These are phyloP conservation scores for Marasmius sp. DNA, from an alignment of 1,284 basidiomycete genomes.

Conservation along the genomic window DNA sequence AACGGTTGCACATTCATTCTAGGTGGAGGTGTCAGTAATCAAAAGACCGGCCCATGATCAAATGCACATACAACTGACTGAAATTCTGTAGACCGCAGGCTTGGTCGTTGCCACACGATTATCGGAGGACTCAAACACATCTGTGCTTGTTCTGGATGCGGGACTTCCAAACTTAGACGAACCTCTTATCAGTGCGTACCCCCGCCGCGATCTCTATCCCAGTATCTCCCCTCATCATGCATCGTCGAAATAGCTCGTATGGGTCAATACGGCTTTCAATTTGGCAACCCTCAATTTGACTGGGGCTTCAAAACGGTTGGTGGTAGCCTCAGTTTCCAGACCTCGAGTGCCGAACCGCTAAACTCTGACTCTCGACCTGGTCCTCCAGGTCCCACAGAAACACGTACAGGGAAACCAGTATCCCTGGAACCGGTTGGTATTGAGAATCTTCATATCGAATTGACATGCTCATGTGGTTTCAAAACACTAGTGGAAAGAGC, in stretches of 20 bases:
- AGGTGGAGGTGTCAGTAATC: slow-evolving; percentile 9
- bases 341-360: not conserved
- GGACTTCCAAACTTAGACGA: slow-evolving; percentile 19
- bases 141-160: slow-evolving; percentile 33
- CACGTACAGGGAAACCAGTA: slow-evolving; percentile 1
- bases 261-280: slow-evolving; percentile 17
- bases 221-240: not conserved
- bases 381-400: slow-evolving; percentile 7
- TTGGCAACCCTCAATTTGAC: slow-evolving; percentile 21
- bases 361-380: not conserved
- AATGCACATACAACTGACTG: not conserved
- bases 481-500: slow-evolving; percentile 20
- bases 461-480: slow-evolving; percentile 19
- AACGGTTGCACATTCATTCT: not conserved
- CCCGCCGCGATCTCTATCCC: not conserved
- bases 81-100: slow-evolving; percentile 33
- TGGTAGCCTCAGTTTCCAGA: not conserved
- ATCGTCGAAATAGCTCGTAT: slow-evolving; percentile 8
- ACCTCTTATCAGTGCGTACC: slow-evolving; percentile 7
- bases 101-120: slow-evolving; percentile 46
- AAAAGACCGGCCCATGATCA: not conserved
- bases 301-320: slow-evolving; percentile 24
- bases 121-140: slow-evolving; percentile 38
- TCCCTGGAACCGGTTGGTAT: slow-evolving; percentile 5
- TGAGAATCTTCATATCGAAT: slow-evolving; percentile 13